Evolutionary conservation across 2,329 filamentous ascomycete species (phyloP).

Genomic region (Diplodia scrobiculata): DNA sequence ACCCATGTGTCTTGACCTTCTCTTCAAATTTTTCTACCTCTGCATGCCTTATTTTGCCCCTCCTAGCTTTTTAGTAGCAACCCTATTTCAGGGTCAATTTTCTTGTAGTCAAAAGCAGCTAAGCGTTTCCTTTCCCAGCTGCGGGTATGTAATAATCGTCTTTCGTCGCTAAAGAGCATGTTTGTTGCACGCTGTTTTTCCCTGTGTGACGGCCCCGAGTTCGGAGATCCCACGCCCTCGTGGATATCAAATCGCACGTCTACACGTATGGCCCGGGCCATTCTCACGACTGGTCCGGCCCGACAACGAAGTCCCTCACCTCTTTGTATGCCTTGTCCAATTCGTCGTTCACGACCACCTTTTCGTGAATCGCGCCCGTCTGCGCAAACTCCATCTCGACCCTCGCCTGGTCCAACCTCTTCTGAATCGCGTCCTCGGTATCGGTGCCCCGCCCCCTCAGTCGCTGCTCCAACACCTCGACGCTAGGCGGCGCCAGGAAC

Average conservation of each 20-base stretch:
- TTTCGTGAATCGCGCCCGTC: constrained; percentile 53
- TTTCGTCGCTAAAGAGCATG: constrained; percentile 3
- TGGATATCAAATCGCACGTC: neutral
- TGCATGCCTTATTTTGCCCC: constrained; percentile 23
- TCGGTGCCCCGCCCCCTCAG: constrained; percentile 50
- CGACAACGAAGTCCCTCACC: constrained; percentile 56
- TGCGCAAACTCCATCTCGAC: constrained; percentile 48
- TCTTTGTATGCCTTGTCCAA: constrained; percentile 54
- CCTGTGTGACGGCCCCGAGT: neutral
- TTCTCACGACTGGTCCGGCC: constrained; percentile 27
- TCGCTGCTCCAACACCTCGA: constrained; percentile 69
- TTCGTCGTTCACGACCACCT: constrained; percentile 56
- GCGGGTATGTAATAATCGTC: constrained; percentile 28
- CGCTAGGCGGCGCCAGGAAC: constrained; percentile 78
- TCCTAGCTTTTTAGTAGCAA: constrained; percentile 27
- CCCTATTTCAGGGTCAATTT: constrained; percentile 8
- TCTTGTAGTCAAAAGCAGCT: constrained; percentile 29
- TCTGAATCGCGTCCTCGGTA: constrained; percentile 53
- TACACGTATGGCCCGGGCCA: neutral
- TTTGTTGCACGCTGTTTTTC: neutral
- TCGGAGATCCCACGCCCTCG: neutral
- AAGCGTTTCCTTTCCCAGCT: constrained; percentile 28
- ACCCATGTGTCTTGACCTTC: constrained; percentile 10
- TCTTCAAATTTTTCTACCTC: constrained; percentile 27
- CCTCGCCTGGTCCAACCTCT: constrained; percentile 52